A percentile compares a stretch with the other conserved stretches of the same genome.
Evolutionary conservation across 192 early-diverging fungal genomes (phyloP).

Genomic region (Spizellomyces punctatus): DNA sequence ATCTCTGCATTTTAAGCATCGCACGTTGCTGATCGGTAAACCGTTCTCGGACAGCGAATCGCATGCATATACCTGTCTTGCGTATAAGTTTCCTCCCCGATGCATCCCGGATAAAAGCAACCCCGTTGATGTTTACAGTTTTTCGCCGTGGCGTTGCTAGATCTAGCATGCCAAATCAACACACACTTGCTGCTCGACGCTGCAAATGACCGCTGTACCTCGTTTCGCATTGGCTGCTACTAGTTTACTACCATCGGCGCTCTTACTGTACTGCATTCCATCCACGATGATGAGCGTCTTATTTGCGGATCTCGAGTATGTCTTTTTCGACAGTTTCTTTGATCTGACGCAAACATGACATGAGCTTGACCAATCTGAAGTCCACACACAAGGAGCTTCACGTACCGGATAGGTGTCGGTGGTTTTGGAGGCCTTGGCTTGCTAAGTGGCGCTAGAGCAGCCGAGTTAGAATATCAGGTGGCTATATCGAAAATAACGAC

Average conservation of each 20-base stretch:
- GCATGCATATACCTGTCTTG: not conserved
- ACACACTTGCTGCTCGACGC: no score
- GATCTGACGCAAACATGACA: not conserved
- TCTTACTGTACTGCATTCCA: conserved; percentile 22
- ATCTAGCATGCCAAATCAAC: not conserved
- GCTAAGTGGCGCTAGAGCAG: no score
- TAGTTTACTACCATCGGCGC: not conserved
- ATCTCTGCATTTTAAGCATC: not conserved
- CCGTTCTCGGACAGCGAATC: not conserved
- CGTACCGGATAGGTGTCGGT: no score
- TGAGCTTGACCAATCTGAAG: no score
- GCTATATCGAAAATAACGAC: no score
- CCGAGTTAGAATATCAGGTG: no score
- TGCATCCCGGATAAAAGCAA: conserved; percentile 18
- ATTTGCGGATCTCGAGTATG: no score
- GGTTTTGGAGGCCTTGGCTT: no score
- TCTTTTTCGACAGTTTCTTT: not conserved
- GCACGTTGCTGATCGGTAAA: no score
- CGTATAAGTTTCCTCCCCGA: conserved; percentile 29
- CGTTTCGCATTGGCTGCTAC: not conserved
- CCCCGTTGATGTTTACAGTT: conserved; percentile 32
- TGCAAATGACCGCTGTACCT: no score
- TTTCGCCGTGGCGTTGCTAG: conserved; percentile 10
- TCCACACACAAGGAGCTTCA: no score
- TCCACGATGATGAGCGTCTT: conserved; percentile 21